Evolutionary conservation across 2,329 filamentous ascomycete species (phyloP).

Genomic region (Chaetomium strumarium): DNA sequence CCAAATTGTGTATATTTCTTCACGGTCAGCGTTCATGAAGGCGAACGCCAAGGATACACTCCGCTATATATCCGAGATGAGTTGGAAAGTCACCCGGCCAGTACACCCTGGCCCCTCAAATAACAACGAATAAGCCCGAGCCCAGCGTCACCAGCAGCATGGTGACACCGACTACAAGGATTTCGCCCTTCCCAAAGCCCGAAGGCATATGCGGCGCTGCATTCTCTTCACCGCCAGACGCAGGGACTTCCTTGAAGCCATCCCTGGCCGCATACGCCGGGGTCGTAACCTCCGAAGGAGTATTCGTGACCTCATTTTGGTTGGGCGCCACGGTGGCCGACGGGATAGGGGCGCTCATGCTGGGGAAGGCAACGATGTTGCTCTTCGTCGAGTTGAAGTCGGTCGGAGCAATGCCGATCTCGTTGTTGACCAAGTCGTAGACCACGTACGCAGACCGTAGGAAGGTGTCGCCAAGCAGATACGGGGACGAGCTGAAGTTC

Average conservation of each 20-base stretch:
- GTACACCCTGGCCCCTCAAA: neutral
- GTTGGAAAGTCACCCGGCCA: no score
- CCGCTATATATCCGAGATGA: no score
- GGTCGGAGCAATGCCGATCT: constrained; percentile 49
- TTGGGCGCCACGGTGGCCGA: constrained; percentile 41
- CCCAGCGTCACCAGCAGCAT: constrained; percentile 31
- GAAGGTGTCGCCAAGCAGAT: constrained; percentile 53
- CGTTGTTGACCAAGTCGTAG: constrained; percentile 53
- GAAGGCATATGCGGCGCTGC: constrained; percentile 11
- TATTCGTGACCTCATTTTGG: constrained; percentile 31
- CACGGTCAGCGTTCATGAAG: no score
- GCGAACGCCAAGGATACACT: no score
- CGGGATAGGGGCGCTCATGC: constrained; percentile 44
- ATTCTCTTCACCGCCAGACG: constrained; percentile 8
- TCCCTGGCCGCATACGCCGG: constrained; percentile 33
- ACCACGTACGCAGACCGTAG: constrained; percentile 56
- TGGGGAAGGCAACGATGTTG: constrained; percentile 46
- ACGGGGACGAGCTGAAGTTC: constrained; percentile 39
- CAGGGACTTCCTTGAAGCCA: constrained; percentile 30
- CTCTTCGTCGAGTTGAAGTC: constrained; percentile 48
- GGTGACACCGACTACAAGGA: constrained; percentile 25
- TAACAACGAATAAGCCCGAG: constrained; percentile 28
- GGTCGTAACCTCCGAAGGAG: constrained; percentile 22
- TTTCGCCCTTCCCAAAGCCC: constrained; percentile 13
- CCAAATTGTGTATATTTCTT: no score